Conservation (phyloP, 305 asterid species). For the Solanum hybrid region DNA sequence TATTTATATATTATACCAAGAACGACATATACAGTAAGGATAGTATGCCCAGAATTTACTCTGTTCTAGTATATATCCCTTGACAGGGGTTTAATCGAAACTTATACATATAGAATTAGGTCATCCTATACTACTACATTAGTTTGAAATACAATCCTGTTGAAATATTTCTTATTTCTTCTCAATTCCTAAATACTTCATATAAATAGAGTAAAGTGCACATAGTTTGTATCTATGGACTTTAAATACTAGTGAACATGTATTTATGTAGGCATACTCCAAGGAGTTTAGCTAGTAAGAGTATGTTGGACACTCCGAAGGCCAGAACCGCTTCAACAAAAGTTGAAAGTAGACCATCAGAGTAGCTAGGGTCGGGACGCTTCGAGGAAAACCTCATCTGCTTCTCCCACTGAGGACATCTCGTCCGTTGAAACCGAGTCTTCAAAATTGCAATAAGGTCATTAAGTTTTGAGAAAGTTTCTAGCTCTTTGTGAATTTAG, state of each 20-base stretch:
- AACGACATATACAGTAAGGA: neutral
- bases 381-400: neutral
- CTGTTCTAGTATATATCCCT: neutral
- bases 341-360: neutral
- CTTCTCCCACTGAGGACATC: neutral
- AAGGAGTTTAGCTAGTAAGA: conserved; percentile 62
- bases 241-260: neutral
- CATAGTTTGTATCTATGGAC: neutral
- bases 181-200: neutral
- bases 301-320: conserved; percentile 66
- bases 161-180: neutral
- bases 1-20: neutral
- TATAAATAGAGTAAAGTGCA: neutral
- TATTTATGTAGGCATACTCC: conserved; percentile 27
- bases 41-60: neutral
- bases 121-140: neutral
- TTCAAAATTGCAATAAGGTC: neutral
- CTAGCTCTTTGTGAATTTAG: neutral
- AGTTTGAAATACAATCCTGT: neutral
- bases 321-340: conserved; percentile 24
- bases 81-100: too few relatives aligned
- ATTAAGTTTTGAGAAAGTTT: neutral
- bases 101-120: neutral
- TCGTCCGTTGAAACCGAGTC: neutral
- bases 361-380: neutral